Conservation (phyloP, 2,329 filamentous ascomycete genomes). For the Verticillium nonalfalfae region DNA sequence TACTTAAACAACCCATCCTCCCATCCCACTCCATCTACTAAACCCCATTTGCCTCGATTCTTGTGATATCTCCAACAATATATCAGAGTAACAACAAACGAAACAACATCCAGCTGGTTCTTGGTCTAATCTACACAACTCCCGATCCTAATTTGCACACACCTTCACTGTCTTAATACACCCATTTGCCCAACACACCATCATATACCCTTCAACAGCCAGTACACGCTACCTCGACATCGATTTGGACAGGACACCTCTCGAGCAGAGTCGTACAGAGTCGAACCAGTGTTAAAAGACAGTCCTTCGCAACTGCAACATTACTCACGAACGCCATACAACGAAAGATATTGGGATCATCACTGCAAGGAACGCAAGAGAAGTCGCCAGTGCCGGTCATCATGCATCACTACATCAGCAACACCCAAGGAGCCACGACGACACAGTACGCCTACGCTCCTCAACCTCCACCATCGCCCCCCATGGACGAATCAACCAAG, state of each 20-base stretch:
- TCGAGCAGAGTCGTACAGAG: neutral
- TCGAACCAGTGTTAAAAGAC: no score
- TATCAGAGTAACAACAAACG: slow-evolving; percentile 16
- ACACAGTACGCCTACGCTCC: slow-evolving; percentile 47
- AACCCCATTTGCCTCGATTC: slow-evolving; percentile 13
- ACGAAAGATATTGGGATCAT: slow-evolving; percentile 4
- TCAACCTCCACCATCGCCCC: slow-evolving; percentile 66
- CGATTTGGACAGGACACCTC: neutral
- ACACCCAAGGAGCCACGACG: slow-evolving; percentile 19
- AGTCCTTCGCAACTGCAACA: neutral
- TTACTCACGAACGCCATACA: neutral
- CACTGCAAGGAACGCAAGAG: slow-evolving; percentile 14
- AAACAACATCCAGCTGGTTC: slow-evolving; percentile 24
- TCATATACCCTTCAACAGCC: neutral
- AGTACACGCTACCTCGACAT: slow-evolving; percentile 1
- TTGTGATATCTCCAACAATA: slow-evolving; percentile 10
- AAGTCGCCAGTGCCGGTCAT: slow-evolving; percentile 20
- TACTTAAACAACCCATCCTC: slow-evolving; percentile 37
- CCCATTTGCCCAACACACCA: neutral
- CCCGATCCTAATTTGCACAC: slow-evolving; percentile 6
- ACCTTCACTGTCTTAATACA: neutral
- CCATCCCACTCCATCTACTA: slow-evolving; percentile 24
- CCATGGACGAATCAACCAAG: slow-evolving; percentile 66
- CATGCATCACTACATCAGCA: slow-evolving; percentile 37
- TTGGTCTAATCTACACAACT: slow-evolving; percentile 20